These are phyloP conservation scores for Ceratobasidium sp. DNA, from an alignment of 1,284 basidiomycete species.

Conservation along the genomic window DNA sequence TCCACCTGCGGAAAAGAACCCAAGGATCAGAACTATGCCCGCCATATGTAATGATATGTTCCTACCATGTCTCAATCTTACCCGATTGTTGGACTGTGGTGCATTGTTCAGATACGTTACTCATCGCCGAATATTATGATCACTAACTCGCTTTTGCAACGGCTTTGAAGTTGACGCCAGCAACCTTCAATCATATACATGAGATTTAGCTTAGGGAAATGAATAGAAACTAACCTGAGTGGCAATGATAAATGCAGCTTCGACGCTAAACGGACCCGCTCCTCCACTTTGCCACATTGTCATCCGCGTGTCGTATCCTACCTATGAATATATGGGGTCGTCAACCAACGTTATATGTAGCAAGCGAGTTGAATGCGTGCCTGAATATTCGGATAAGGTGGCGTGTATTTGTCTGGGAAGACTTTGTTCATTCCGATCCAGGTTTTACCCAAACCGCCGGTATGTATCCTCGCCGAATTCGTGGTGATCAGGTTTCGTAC, in stretches of 20 bases:
- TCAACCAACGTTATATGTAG: neutral
- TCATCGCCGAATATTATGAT: no score
- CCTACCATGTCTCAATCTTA: neutral
- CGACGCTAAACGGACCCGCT: constrained; percentile 8
- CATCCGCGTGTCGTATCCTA: neutral
- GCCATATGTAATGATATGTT: neutral
- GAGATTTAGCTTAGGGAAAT: neutral
- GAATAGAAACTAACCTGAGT: neutral
- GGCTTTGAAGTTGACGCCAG: neutral
- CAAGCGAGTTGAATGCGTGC: neutral
- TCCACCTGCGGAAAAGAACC: neutral
- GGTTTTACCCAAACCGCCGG: neutral
- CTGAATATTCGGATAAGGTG: neutral
- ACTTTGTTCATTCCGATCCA: neutral
- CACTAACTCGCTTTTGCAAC: neutral
- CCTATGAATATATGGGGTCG: neutral
- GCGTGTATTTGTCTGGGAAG: neutral
- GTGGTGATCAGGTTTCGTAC: neutral
- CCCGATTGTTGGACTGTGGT: neutral
- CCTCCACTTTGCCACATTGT: neutral
- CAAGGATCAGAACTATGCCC: neutral
- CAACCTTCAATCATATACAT: neutral
- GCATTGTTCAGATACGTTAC: neutral
- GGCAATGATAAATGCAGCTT: neutral
- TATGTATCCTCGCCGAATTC: neutral